Evolutionary conservation across 2,329 filamentous ascomycete genomes (phyloP).

Genomic region (Juglanconis oblonga): DNA sequence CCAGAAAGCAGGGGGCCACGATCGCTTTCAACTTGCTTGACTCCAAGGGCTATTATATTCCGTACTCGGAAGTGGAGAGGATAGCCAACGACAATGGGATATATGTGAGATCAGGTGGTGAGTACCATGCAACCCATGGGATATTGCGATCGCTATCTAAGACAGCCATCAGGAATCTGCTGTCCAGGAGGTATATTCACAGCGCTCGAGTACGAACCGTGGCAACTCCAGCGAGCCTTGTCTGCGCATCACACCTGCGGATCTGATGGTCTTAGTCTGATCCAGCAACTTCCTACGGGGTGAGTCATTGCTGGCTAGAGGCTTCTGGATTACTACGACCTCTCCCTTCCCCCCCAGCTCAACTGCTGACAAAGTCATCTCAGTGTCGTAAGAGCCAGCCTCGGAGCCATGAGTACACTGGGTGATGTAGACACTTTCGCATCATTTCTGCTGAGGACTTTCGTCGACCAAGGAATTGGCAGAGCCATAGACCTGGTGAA

Average conservation of each 20-base stretch:
- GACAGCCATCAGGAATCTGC: constrained; percentile 37
- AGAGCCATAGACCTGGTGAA: neutral
- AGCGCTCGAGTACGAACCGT: constrained; percentile 48
- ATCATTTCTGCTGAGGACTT: constrained; percentile 41
- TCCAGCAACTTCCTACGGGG: constrained; percentile 54
- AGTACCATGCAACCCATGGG: constrained; percentile 8
- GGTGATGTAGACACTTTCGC: constrained; percentile 51
- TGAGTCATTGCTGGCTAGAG: constrained; percentile 24
- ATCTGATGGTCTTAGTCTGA: constrained; percentile 48
- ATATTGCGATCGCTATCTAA: neutral
- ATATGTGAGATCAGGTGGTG: constrained; percentile 58
- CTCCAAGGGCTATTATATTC: constrained; percentile 50
- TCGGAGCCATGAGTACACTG: constrained; percentile 60
- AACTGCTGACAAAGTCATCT: neutral
- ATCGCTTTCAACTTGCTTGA: constrained; percentile 61
- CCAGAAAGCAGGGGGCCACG: constrained; percentile 55
- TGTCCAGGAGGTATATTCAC: constrained; percentile 45
- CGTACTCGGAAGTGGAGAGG: constrained; percentile 58
- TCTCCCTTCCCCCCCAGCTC: neutral
- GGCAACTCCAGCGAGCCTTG: constrained; percentile 52
- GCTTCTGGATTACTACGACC: neutral
- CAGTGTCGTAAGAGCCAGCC: constrained; percentile 57
- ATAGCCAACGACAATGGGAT: constrained; percentile 53
- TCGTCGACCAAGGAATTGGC: constrained; percentile 25
- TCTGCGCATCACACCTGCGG: constrained; percentile 58